These are phyloP conservation scores for Otatea glauca DNA, from an alignment of 176 grass and related monocot genomes.

Conservation along the genomic window DNA sequence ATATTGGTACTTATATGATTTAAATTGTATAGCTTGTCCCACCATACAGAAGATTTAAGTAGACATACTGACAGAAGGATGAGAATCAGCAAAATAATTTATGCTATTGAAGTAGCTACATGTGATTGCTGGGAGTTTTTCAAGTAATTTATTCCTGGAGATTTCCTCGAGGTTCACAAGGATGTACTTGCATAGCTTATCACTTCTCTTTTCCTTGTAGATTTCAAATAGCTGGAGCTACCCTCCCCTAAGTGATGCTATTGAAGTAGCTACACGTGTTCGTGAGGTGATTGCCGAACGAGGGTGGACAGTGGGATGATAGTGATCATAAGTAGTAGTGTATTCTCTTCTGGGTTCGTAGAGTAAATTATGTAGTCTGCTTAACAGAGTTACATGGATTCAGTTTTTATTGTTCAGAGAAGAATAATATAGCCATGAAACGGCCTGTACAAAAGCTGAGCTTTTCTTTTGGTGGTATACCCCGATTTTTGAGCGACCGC, in stretches of 20 bases:
- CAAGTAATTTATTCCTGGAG: not conserved
- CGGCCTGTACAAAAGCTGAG: constrained; percentile 50
- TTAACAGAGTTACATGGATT: constrained; percentile 33
- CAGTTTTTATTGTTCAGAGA: not conserved
- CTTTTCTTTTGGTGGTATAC: constrained; percentile 20
- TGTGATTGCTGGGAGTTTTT: constrained; percentile 21
- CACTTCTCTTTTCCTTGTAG: constrained; percentile 43
- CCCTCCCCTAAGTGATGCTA: constrained; percentile 77
- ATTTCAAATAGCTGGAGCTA: constrained; percentile 92
- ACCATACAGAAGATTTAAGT: constrained; percentile 23
- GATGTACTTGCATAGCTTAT: constrained; percentile 39
- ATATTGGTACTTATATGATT: not conserved
- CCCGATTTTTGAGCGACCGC: constrained; percentile 47
- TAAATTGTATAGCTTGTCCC: not conserved
- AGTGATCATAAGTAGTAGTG: constrained; percentile 39
- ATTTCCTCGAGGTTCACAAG: not conserved
- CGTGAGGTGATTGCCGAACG: constrained; percentile 76
- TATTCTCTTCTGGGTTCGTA: constrained; percentile 21
- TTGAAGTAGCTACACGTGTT: constrained; percentile 72
- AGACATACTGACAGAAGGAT: constrained; percentile 19
- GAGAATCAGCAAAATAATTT: not conserved
- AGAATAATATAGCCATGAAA: constrained; percentile 64
- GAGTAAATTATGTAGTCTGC: constrained; percentile 42
- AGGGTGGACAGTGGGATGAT: constrained; percentile 69
- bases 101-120: not conserved